Percentiles rank a stretch among this genome's conserved stretches.
Conservation (phyloP, 2,329 filamentous ascomycete species). For the Emergomyces orientalis region DNA sequence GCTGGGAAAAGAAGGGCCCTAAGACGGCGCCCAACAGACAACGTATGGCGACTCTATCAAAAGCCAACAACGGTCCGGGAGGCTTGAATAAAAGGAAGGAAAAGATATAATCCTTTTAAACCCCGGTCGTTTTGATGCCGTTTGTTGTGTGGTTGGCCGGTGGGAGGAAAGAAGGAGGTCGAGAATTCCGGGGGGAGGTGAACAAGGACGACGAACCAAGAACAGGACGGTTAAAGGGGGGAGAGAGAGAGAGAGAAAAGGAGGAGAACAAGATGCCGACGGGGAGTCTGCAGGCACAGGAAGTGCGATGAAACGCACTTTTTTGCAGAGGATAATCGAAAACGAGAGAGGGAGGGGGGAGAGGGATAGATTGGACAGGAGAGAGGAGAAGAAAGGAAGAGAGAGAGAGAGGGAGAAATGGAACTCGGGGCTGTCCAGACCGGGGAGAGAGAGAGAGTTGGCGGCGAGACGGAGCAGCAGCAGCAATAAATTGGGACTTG, state of each 20-base stretch:
- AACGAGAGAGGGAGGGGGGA: neutral
- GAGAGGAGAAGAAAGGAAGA: neutral
- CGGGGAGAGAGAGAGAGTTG: no score
- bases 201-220: neutral
- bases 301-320: constrained; percentile 1
- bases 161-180: neutral
- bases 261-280: constrained; percentile 15
- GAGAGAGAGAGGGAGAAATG: neutral
- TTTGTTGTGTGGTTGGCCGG: neutral
- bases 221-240: neutral
- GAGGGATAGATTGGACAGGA: neutral
- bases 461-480: no score
- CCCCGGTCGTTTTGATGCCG: neutral
- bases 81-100: neutral
- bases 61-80: neutral
- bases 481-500: no score
- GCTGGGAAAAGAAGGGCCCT: neutral
- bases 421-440: neutral
- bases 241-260: constrained; percentile 19
- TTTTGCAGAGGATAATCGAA: neutral
- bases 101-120: neutral
- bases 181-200: neutral
- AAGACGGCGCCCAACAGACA: no score
- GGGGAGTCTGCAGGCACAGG: neutral
- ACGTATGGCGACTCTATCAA: neutral